Base-by-base conservation (phyloP, 2,329 filamentous ascomycete species). In the Pyrenophora seminiperda region DNA sequence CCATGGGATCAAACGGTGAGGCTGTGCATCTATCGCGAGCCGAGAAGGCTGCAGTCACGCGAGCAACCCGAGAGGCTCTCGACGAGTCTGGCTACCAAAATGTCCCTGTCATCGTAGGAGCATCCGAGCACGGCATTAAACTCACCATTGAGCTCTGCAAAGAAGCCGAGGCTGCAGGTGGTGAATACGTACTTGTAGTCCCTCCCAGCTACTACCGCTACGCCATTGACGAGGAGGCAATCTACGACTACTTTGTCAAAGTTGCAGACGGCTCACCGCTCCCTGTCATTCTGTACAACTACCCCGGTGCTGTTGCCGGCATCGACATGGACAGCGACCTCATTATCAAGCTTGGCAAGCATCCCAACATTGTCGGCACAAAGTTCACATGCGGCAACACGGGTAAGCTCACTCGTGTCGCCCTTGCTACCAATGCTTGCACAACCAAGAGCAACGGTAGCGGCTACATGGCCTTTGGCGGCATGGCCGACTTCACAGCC, bases 311-410 rank as follows among this genome's bases (percentile, higher is more conserved):
- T 41, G 91, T 94, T 5, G 83, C 89, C 5, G 91, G 91, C 41
- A 88, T 95, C 67, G 91, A 96, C 73, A 88, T 96, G 83, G 90
- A 94, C 79, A 92, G 88, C 50, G 91, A 96, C 71, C 81, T 93
- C 52, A 83, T 96, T 65, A 90, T 94, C 76, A 83, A 82, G 69
- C 83, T 96, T 30, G 88, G 87, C 36, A 77, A 85, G 70, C 90
- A 95, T 75, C 84, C 86, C 59, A 95, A 95, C 75, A 90, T 96
- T 66, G 78, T 91, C 56, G 91, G 91, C 56, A 92, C 90, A 47
- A 96, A 96, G 74, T 95, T 96, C 79, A 96, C 91, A 32, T 95
- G 90, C 71, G 91, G 89, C 59, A 94, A 90, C 78, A 94, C 90
- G 1, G 91, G 91, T 58, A 96, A 95, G 77, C 81, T 95, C 59